A percentile compares a stretch with the other conserved stretches of the same genome.
phyloP scores from a whole-genome alignment of 257 asterid species.

The Nicotiana tabacum region DNA sequence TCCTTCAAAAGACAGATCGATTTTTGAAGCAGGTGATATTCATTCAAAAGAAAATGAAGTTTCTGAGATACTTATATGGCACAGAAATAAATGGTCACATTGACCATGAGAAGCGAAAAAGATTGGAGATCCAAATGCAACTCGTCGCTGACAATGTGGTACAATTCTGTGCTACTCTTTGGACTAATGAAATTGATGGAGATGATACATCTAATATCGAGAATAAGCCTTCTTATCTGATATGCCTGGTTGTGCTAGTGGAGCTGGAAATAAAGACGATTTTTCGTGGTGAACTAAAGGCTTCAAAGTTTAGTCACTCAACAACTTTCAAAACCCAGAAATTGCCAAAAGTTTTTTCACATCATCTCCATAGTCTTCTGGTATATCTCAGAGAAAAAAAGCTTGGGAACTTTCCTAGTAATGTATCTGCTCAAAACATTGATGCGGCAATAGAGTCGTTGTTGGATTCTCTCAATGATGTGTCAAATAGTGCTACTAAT shows the following conservation, averaged over 20 bases:
- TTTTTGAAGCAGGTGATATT: not conserved
- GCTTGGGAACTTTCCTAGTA: not conserved
- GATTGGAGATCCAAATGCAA: not conserved
- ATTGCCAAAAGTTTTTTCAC: not conserved
- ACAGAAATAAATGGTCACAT: not conserved
- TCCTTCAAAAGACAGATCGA: not conserved
- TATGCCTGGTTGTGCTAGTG: not conserved
- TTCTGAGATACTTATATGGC: not conserved
- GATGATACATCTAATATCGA: not conserved
- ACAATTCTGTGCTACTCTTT: not conserved
- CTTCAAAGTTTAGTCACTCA: not conserved
- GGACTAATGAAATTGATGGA: not conserved
- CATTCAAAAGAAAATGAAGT: not conserved
- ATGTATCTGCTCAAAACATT: not conserved
- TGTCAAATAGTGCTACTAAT: too few relatives aligned
- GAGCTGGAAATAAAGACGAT: not conserved
- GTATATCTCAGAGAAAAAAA: not conserved
- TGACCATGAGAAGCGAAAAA: not conserved
- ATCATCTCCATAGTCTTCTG: not conserved
- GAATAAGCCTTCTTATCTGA: not conserved
- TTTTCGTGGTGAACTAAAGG: not conserved
- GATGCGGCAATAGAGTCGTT: too few relatives aligned
- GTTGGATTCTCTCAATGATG: too few relatives aligned
- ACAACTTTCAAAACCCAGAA: too few relatives aligned
- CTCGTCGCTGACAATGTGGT: not conserved